Percentiles rank a stretch among this genome's conserved stretches.
Conservation (phyloP, 2,329 filamentous ascomycete genomes). For the Amylocarpus encephaloides region DNA sequence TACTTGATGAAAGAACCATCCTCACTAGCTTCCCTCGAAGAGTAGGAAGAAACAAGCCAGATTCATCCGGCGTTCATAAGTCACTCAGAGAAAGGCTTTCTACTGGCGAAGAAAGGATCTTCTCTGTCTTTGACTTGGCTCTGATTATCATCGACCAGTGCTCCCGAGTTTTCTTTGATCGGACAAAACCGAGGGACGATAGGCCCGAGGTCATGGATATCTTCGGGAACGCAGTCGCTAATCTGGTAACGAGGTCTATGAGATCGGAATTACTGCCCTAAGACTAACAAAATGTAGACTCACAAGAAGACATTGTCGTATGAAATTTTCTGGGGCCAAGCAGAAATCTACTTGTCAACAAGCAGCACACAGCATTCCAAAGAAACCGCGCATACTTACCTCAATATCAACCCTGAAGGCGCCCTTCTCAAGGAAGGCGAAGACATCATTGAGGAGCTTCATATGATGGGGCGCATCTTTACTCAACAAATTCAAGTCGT, state of each 20-base stretch:
- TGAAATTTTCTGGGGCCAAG: slow-evolving; percentile 32
- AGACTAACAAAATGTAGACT: slow-evolving; percentile 22
- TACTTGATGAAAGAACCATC: slow-evolving; percentile 34
- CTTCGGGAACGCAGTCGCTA: slow-evolving; percentile 38
- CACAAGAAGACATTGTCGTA: slow-evolving; percentile 35
- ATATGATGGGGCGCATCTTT: slow-evolving; percentile 37
- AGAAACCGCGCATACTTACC: slow-evolving; percentile 7
- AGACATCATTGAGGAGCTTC: slow-evolving; percentile 40
- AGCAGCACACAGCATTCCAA: not conserved
- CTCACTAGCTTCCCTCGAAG: slow-evolving; percentile 37
- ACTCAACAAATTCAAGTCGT: slow-evolving; percentile 23
- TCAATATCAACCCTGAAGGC: slow-evolving; percentile 37
- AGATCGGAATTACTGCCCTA: not conserved
- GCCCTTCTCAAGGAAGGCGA: slow-evolving; percentile 37
- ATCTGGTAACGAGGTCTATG: slow-evolving; percentile 30
- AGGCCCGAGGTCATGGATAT: slow-evolving; percentile 38
- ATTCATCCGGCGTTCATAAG: slow-evolving; percentile 37
- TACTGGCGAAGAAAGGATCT: slow-evolving; percentile 25
- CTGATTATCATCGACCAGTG: slow-evolving; percentile 37
- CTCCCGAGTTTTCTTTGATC: slow-evolving; percentile 36
- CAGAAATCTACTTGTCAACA: slow-evolving; percentile 27
- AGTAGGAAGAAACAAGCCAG: slow-evolving; percentile 37
- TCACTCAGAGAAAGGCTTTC: slow-evolving; percentile 32
- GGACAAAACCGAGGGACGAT: slow-evolving; percentile 28
- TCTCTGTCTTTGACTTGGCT: slow-evolving; percentile 35